Percentiles rank a stretch among this genome's conserved stretches.
Evolutionary conservation across 805 yeast genomes (phyloP).

Genomic region (Teunomyces atbi): DNA sequence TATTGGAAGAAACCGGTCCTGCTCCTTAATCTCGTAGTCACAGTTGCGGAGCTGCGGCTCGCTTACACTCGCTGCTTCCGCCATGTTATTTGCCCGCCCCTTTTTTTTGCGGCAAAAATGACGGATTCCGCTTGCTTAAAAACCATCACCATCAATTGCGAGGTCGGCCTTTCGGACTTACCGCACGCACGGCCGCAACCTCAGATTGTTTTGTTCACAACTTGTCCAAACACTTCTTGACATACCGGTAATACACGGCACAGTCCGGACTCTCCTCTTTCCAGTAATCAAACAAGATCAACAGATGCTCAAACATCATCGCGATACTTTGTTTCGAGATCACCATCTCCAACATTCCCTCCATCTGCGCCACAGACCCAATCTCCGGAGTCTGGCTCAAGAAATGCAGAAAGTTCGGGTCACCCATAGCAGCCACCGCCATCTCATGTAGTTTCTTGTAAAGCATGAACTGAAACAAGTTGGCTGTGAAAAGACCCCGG

Average conservation of each 20-base stretch:
- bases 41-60: slow-evolving; percentile 20
- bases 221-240: slow-evolving; percentile 19
- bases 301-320: slow-evolving; percentile 25
- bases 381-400: slow-evolving; percentile 4
- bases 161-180: not conserved
- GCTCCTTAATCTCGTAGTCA: slow-evolving; percentile 45
- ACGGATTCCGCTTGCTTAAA: not conserved
- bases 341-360: slow-evolving; percentile 14
- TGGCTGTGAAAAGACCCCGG: slow-evolving; percentile 31
- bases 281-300: slow-evolving; percentile 35
- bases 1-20: slow-evolving; percentile 43
- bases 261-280: slow-evolving; percentile 34
- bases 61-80: not conserved
- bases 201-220: slow-evolving; percentile 5
- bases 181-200: not conserved
- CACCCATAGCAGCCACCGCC: slow-evolving; percentile 14
- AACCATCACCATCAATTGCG: not conserved
- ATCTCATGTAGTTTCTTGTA: slow-evolving; percentile 27
- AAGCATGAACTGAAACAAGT: slow-evolving; percentile 27
- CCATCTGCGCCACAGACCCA: not conserved
- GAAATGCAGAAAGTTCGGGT: slow-evolving; percentile 5
- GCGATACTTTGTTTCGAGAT: slow-evolving; percentile 11
- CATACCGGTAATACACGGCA: slow-evolving; percentile 24
- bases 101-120: too few species aligned
- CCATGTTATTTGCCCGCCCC: too few species aligned